Evolutionary conservation across 1,139 yeast genomes (phyloP), one percentile per base, ranked within the genome.

Genomic region (Suhomyces terraborum): DNA sequence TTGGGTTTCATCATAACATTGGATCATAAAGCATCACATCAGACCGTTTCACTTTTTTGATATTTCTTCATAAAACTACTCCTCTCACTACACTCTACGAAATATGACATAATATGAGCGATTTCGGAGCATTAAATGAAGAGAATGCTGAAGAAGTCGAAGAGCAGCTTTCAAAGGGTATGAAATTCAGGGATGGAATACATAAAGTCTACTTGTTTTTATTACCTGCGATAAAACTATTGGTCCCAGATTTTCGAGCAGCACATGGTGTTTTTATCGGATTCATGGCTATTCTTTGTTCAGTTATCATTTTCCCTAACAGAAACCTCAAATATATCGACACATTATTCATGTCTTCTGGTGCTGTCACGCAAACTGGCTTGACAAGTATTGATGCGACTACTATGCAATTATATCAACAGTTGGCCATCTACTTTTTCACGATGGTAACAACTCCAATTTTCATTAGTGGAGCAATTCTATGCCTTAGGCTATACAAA

Each of bases 281-380:
- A 12, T 28, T 18, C 7, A 28, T 18, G 13, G 14, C 20, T 4
- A 28, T 18, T 18, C 6, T 28, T 10, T 14, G 22, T n/a, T 18
- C 14, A 4, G n/a, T 18, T 9, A 19, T 28, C 12, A 28, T 28
- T 18, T 28, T 82, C 55, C 96, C 96, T 0, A 75, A 77, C 12
- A 72, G 68, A 41, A 81, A 85, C 54, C 67, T 81, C 28, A 47
- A 60, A 4, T 94, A 91, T 58, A 82, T 88, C 32, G 98, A 94
- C 66, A 80, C 86, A 1, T 65, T 94, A 31, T 88, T 89, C 61
- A 68, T 88, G 42, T 75, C 89, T 0, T 66, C 82, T 5, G 93
- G 95, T 4, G 80, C 93, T 0, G 67, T 84, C 3, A 88, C 98
- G 1, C 97, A 91, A 57, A 96, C 96, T 1, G 99, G 99, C 0